Evolutionary conservation across 75 land plant species (phyloP).

Genomic region (Picea glauca): DNA sequence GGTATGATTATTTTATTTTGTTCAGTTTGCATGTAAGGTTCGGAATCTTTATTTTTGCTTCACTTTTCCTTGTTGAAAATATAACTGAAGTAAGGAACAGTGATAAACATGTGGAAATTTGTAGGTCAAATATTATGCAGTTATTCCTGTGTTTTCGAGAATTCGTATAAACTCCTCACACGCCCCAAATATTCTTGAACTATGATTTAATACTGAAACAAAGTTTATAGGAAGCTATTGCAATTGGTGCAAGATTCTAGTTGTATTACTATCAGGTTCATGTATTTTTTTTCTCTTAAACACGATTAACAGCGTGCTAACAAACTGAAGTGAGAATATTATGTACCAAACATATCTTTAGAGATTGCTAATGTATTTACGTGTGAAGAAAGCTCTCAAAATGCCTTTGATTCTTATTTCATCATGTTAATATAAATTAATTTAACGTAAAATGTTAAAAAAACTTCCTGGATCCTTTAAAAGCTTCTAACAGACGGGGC

Average conservation of each 20-base stretch:
- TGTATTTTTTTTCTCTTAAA: not conserved
- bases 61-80: not conserved
- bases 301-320: not conserved
- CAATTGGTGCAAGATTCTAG: not conserved
- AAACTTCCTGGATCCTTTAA: not conserved
- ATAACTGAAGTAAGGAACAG: not conserved
- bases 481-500: not conserved
- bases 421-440: not conserved
- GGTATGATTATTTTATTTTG: conserved; percentile 36
- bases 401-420: not conserved
- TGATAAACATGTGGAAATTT: not conserved
- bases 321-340: not conserved
- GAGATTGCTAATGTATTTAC: not conserved
- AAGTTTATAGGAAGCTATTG: not conserved
- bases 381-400: not conserved
- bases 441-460: not conserved
- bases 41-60: not conserved
- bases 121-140: not conserved
- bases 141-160: not conserved
- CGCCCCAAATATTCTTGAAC: no score
- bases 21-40: not conserved
- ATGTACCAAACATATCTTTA: no score
- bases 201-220: not conserved
- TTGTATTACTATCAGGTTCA: not conserved
- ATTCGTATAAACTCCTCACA: no score